phyloP scores from a whole-genome alignment of 169 alveolate species.

The Eimeria tenella region DNA sequence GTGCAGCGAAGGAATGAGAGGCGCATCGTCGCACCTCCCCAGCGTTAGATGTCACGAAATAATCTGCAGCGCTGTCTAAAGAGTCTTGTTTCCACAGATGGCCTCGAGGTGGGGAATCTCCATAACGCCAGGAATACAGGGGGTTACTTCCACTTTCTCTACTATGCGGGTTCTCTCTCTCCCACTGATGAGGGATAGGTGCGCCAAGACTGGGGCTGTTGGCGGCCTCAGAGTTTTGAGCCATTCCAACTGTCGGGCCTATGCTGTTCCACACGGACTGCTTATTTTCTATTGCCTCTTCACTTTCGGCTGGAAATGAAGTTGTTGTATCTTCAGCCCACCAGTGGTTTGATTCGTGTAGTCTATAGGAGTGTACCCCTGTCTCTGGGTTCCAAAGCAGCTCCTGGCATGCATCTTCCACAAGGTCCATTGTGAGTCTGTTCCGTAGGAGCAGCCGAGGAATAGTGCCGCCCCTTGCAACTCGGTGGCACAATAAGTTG shows the following conservation, averaged over 20 bases:
- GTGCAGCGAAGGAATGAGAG: neutral
- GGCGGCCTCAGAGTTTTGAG: neutral
- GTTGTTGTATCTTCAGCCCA: conserved; percentile 23
- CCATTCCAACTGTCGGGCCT: neutral
- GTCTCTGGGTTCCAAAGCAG: conserved; percentile 22
- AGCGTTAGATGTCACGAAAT: neutral
- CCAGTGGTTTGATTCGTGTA: conserved; percentile 55
- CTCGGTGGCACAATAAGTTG: conserved; percentile 8
- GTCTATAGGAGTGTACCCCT: conserved; percentile 34
- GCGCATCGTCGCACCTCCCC: conserved; percentile 11
- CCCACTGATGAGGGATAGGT: neutral
- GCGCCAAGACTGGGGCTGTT: neutral
- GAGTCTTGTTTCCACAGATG: neutral
- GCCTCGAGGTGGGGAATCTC: neutral
- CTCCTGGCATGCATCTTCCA: conserved; percentile 64
- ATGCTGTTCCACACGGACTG: neutral
- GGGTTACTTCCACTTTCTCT: neutral
- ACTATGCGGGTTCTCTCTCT: neutral
- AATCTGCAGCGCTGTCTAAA: neutral
- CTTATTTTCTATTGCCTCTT: neutral
- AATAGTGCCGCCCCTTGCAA: conserved; percentile 1
- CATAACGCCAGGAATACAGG: neutral
- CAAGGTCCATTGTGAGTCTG: conserved; percentile 26
- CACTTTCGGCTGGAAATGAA: neutral
- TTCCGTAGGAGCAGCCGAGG: conserved; percentile 19